Base-by-base conservation (phyloP, 1,139 yeast genomes). In the Hanseniaspora uvarum region DNA sequence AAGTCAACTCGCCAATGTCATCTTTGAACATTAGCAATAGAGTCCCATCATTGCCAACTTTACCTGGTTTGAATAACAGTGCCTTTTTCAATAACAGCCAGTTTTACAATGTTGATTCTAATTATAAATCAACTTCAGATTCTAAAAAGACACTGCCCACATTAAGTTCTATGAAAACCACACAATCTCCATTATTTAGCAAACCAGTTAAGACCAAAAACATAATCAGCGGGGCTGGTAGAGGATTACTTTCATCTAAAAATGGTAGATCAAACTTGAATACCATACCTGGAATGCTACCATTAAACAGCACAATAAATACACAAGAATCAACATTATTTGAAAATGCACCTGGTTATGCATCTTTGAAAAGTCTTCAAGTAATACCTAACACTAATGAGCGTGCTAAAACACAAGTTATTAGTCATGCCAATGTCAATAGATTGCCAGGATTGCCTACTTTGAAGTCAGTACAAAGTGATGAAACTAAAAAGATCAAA, bases 401-500 rank as follows among this genome's bases (percentile, higher is more conserved):
- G 14, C 21, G 33, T 6, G 34, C 37, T 1, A 46, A 33, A 31
- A 37, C 23, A 12, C 48, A 50, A 18, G 36, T 36, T 14, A 46
- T 46, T 6, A 18, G 16, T 3, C 41, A 46, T 46, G 46, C 40
- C 3, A 33, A n/a, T 6, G 28, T 23, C 7, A 28, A 26, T 4
- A 33, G 47, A 33, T 24, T 50, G 28, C 53, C 53, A 14, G 37
- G 44, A 12, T 37, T 50, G 19, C 53, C 53, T 12, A 50, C 24
- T 14, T 21, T 50, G 16, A 39, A 37, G n/a, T n/a, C 39, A 18
- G 34, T 43, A 1, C 48, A 43, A 16, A 50, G 40, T 23, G 46
- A 34, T 4, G 34, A 24, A 18, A 46, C 48, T 3, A 43, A 43
- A 18, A 24, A 30, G 7, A 28, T 50, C 7, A 50, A 45, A n/a